phyloP scores from a whole-genome alignment of 2,329 filamentous ascomycete species.

The Beauveria scarabaeidicola region DNA sequence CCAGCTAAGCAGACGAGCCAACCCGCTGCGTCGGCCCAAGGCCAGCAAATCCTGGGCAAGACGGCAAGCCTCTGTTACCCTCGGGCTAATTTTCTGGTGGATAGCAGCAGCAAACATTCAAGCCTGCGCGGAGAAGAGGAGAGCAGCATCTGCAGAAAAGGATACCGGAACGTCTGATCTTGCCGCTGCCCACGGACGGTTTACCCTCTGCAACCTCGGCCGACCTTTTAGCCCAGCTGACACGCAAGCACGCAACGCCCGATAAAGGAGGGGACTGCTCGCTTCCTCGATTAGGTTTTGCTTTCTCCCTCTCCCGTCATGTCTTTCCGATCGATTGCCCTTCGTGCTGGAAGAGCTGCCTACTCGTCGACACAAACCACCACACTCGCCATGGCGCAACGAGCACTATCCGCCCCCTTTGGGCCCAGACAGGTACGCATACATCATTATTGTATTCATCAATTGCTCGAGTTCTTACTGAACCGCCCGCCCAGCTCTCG shows the following conservation, averaged over 20 bases:
- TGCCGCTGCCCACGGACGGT: background rate
- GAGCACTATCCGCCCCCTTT: constrained; percentile 62
- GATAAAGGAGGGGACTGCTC: constrained; percentile 1
- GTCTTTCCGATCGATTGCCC: constrained; percentile 47
- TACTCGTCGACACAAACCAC: constrained; percentile 34
- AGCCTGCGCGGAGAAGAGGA: constrained; percentile 2
- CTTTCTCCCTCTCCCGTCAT: constrained; percentile 27
- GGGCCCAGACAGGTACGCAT: constrained; percentile 24
- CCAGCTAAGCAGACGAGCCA: background rate
- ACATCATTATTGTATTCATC: background rate
- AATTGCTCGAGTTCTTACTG: background rate
- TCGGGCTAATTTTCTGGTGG: constrained; percentile 21
- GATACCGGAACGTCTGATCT: constrained; percentile 1
- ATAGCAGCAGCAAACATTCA: background rate
- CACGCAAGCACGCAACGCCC: constrained; percentile 3
- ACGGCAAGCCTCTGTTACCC: constrained; percentile 15
- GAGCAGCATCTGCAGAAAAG: background rate
- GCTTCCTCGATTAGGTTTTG: constrained; percentile 8
- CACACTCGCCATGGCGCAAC: constrained; percentile 63
- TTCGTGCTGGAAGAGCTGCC: constrained; percentile 45
- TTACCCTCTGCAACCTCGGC: background rate
- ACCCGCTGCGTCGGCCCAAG: background rate
- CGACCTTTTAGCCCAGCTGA: constrained; percentile 4
- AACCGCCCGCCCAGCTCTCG: constrained; percentile 22
- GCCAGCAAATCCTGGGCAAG: background rate